phyloP scores from a whole-genome alignment of 192 early-diverging fungal genomes.

The Backusella westeae region DNA sequence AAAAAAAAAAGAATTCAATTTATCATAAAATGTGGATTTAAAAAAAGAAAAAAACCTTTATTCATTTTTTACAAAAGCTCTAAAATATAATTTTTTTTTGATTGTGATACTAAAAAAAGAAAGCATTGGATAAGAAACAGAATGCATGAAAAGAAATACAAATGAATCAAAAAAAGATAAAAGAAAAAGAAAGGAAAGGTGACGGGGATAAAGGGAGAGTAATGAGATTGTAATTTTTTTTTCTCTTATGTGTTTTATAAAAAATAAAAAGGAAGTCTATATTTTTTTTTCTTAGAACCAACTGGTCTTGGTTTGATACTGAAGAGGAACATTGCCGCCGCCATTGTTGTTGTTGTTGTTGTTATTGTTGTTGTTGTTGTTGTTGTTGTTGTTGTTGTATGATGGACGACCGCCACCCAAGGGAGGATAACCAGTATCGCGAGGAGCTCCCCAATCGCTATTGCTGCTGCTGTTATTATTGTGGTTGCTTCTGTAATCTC shows the following conservation, averaged over 20 bases:
- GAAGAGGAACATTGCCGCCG: constrained; percentile 18
- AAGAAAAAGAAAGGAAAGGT: background rate
- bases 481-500: constrained; percentile 19
- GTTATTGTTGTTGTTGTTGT: background rate
- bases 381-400: background rate
- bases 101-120: background rate
- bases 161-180: constrained; percentile 1
- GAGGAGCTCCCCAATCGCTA: constrained; percentile 17
- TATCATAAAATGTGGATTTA: background rate
- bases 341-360: background rate
- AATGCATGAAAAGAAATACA: constrained; percentile 7
- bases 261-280: background rate
- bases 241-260: background rate
- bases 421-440: constrained; percentile 14
- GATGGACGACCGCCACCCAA: constrained; percentile 15
- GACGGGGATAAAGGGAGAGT: background rate
- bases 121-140: background rate
- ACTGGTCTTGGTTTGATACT: constrained; percentile 39
- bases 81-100: background rate
- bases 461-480: background rate
- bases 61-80: constrained; percentile 6
- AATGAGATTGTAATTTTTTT: background rate
- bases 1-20: too few species aligned
- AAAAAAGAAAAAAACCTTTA: constrained; percentile 5
- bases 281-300: constrained; percentile 35